Base-by-base conservation (phyloP, 768 basidiomycete genomes). In the Rhodosporidiobolus sp. region DNA sequence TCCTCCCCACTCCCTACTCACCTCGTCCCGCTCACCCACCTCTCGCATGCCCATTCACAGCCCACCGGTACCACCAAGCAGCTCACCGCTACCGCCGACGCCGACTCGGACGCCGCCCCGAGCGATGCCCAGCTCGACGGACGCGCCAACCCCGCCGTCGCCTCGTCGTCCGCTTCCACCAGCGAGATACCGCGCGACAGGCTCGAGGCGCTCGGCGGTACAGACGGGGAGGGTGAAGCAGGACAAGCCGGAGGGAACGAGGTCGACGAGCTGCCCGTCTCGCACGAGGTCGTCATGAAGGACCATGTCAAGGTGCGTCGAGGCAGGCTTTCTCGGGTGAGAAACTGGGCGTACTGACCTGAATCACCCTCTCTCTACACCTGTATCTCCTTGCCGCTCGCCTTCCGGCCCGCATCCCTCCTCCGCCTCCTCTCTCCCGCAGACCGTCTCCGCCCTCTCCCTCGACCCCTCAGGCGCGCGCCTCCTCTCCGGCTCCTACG, bases 381-480 rank as follows among this genome's bases (percentile, higher is more conserved):
- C 57, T 62, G 28, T 46, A 22, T 8, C 58, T 19, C 32, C 5
- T 46, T 49, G 12, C 45, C 46, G 30, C 61, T 28, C 50, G 1
- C 30, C 1, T 26, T 22, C n/a, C 14, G n/a, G n/a, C n/a, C 52
- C 43, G 8, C 57, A 17, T 54, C 26, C 50, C 34, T 24, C 4
- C 10, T 38, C 50, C 1, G n/a, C 28, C 52, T 8, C 32, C 6
- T 4, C 48, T 43, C 38, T 14, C 38, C 10, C 32, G 20, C 64
- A 82, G 81, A 92, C 96, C 64, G 88, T 98, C 28, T 92, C 94
- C 32, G 93, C 96, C 8, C 84, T 99, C 28, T 85, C 93, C 0
- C 83, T 98, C 58, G 96, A 99, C 81, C 91, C 94, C 12, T 91
- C 94, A 30, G 96, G 96, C 69, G 94, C 95, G 20, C 88, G 96